Base-by-base conservation (phyloP, 306 rosid genomes). In the Quercus agrifolia region DNA sequence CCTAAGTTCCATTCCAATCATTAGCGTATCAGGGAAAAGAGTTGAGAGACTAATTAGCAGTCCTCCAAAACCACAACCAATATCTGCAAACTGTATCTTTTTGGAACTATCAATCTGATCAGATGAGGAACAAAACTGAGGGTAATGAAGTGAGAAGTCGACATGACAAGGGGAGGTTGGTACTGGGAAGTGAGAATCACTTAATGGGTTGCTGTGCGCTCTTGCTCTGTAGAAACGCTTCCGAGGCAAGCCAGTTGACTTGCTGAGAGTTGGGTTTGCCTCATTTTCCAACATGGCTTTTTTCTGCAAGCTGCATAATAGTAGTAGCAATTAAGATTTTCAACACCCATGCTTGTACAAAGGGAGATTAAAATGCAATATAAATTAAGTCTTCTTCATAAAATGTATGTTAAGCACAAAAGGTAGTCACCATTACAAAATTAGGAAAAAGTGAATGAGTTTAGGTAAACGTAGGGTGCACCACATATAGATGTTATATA, bases 41-140 rank as follows among this genome's bases (percentile, higher is more conserved):
- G 93, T 90, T 11, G 99, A 82, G 58, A 95, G 97, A 78, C 97
- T 89, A 70, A 95, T 91, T 55, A 95, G 86, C 81, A 93, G 93
- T 59, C 99, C 99, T 13, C 98, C 99, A 82, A 95, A 93, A 82
- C 98, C 98, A 74, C 99, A 95, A 56, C 98, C 99, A 81, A 95
- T 86, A 83, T 95, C 99, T 56, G 98, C 98, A 89, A 95, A 95
- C 84, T 90, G 86, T 62, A 91, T 71, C 88, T 81, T 95, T 68
- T 74, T 91, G 76, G 89, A 72, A 70, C 78, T 28, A 62, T 81
- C 84, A 30, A 69, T 74, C 78, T 81, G 84, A 58, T 77, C 92
- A 52, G 93, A 74, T 0, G 92, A 74, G 46, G 93, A 81, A 59
- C 85, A 85, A 33, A 82, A 61, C 31, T 90, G 93, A 51, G 97